A percentile compares a stretch with the other conserved stretches of the same genome.
Conservation (phyloP, 148 eudicot species). For the Heliamphora exappendiculata region DNA sequence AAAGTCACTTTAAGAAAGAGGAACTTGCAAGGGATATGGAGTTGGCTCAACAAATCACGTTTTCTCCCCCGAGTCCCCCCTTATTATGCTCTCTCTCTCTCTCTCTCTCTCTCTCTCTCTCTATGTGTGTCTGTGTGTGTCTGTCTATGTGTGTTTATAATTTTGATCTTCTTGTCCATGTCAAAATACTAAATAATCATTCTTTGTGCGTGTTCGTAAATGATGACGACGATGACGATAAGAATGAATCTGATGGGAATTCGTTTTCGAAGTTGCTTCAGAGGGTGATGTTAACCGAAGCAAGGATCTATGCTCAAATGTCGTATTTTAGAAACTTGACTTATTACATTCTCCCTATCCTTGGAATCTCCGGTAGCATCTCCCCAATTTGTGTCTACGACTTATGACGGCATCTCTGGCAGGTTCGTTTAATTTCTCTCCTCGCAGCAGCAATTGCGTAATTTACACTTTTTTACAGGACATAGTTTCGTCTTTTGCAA, state of each 20-base stretch:
- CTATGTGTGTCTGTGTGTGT: no score
- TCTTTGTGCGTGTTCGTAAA: no score
- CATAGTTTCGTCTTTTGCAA: no score
- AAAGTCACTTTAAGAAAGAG: slow-evolving; percentile 67
- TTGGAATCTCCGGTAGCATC: no score
- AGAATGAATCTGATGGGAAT: slow-evolving; percentile 51
- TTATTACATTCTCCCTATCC: slow-evolving; percentile 71
- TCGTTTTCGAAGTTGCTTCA: slow-evolving; percentile 64
- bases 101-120: neutral
- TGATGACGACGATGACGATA: slow-evolving; percentile 38
- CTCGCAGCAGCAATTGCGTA: no score
- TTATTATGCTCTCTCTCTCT: neutral
- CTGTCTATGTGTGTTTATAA: no score
- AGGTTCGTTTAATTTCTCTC: no score
- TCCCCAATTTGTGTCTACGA: no score
- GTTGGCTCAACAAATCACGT: slow-evolving; percentile 54
- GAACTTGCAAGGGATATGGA: slow-evolving; percentile 46
- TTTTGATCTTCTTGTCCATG: no score
- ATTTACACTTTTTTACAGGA: no score
- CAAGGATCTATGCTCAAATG: slow-evolving; percentile 77
- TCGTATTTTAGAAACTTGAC: slow-evolving; percentile 85
- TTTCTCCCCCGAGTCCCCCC: slow-evolving; percentile 48
- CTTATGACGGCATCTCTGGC: no score
- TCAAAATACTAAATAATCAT: no score
- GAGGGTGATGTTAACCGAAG: slow-evolving; percentile 70